Evolutionary conservation across 805 yeast genomes (phyloP).

Genomic region (Candida ficus): DNA sequence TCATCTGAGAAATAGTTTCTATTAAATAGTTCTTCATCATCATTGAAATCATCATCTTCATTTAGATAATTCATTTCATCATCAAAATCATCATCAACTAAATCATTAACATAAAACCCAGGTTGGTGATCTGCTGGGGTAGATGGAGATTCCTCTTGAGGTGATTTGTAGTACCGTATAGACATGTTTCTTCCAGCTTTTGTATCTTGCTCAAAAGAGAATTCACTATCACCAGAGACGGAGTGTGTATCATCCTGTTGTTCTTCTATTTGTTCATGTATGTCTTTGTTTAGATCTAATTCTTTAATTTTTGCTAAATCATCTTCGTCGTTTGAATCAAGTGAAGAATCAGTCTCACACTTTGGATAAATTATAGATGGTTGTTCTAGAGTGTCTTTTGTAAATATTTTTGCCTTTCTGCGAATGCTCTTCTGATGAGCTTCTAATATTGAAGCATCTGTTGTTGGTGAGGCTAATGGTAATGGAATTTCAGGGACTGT

Average conservation of each 20-base stretch:
- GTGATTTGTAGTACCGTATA: constrained; percentile 43
- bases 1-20: constrained; percentile 24
- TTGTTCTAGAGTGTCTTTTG: constrained; percentile 1
- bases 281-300: background rate
- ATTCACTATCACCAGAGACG: constrained; percentile 26
- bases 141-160: constrained; percentile 15
- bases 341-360: background rate
- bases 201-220: constrained; percentile 45
- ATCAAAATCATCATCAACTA: constrained; percentile 37
- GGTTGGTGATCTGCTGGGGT: constrained; percentile 18
- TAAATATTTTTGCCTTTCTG: constrained; percentile 23
- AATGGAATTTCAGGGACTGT: background rate
- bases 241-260: constrained; percentile 5
- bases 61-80: constrained; percentile 36
- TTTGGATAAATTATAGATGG: background rate
- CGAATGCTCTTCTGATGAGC: constrained; percentile 16
- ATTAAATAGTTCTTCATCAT: constrained; percentile 29
- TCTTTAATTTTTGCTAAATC: background rate
- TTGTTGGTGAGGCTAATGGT: too few relatives aligned
- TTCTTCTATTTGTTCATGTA: background rate
- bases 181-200: constrained; percentile 49
- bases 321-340: background rate
- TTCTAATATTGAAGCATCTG: background rate
- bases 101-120: constrained; percentile 34
- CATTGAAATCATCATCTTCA: constrained; percentile 30